phyloP scores from a whole-genome alignment of 768 basidiomycete genomes.

The Coprinopsis sp. region DNA sequence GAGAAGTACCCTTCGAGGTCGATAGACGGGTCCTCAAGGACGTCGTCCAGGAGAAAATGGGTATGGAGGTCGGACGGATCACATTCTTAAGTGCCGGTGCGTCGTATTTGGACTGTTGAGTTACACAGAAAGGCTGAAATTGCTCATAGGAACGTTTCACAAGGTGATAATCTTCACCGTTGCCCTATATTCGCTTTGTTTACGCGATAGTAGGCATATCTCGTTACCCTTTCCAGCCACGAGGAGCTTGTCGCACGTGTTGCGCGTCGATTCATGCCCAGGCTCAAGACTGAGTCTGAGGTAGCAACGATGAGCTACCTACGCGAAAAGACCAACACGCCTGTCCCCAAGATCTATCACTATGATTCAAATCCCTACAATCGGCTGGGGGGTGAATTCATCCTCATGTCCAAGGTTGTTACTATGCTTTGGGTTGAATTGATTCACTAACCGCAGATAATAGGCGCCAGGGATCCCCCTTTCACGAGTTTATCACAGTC shows the following conservation, averaged over 20 bases:
- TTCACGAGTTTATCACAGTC: conserved; percentile 62
- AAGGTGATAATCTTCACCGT: conserved; percentile 44
- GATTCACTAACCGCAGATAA: conserved; percentile 14
- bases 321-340: conserved; percentile 62
- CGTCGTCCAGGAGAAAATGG: conserved; percentile 69
- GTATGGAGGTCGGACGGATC: conserved; percentile 62
- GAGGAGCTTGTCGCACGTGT: conserved; percentile 71
- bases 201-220: conserved; percentile 55
- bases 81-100: conserved; percentile 69
- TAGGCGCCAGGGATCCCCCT: conserved; percentile 76
- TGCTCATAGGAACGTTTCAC: conserved; percentile 71
- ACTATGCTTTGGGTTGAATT: neutral
- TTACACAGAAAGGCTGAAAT: conserved; percentile 7
- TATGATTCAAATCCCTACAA: conserved; percentile 84
- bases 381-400: conserved; percentile 79
- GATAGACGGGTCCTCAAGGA: conserved; percentile 73
- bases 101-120: conserved; percentile 29
- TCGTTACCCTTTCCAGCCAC: conserved; percentile 59
- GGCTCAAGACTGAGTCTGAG: conserved; percentile 83
- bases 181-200: neutral
- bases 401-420: conserved; percentile 78
- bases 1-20: conserved; percentile 64
- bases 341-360: conserved; percentile 71
- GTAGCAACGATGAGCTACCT: conserved; percentile 83
- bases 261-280: conserved; percentile 81